These are phyloP conservation scores for Byssothecium circinans DNA, from an alignment of 2,329 filamentous ascomycete species.

Conservation along the genomic window DNA sequence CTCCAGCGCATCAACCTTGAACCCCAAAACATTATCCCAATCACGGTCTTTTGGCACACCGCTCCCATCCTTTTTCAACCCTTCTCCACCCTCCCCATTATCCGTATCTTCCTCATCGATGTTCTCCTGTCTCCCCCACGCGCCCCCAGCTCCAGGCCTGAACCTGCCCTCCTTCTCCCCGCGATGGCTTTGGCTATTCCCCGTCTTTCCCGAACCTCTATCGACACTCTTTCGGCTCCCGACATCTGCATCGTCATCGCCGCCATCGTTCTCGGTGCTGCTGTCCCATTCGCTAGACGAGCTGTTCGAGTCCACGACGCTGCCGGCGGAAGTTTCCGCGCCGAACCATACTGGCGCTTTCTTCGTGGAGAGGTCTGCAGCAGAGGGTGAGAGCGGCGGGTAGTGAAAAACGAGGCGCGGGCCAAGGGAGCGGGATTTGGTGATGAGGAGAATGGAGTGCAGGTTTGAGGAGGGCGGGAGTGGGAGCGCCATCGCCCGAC, in stretches of 20 bases:
- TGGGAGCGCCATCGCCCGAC: conserved; percentile 27
- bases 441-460: conserved; percentile 46
- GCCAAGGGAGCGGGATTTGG: conserved; percentile 42
- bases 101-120: conserved; percentile 42
- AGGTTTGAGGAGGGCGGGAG: conserved; percentile 42
- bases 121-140: conserved; percentile 39
- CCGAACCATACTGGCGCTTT: conserved; percentile 43
- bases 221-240: conserved; percentile 41
- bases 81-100: conserved; percentile 14
- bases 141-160: conserved; percentile 25
- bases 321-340: conserved; percentile 40
- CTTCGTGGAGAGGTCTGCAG: conserved; percentile 36
- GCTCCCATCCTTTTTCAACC: conserved; percentile 13
- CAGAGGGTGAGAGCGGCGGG: conserved; percentile 42
- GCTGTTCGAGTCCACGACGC: conserved; percentile 35
- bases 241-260: conserved; percentile 37
- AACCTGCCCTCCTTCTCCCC: conserved; percentile 24
- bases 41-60: conserved; percentile 31
- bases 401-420: conserved; percentile 48
- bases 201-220: conserved; percentile 32
- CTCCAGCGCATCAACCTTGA: conserved; percentile 44
- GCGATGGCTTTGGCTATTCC: conserved; percentile 19
- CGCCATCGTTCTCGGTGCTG: conserved; percentile 36
- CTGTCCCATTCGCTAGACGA: conserved; percentile 44
- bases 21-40: conserved; percentile 45